Evolutionary conservation across 176 grass and related monocot genomes (phyloP).

Genomic region (Saccharum spontaneum): DNA sequence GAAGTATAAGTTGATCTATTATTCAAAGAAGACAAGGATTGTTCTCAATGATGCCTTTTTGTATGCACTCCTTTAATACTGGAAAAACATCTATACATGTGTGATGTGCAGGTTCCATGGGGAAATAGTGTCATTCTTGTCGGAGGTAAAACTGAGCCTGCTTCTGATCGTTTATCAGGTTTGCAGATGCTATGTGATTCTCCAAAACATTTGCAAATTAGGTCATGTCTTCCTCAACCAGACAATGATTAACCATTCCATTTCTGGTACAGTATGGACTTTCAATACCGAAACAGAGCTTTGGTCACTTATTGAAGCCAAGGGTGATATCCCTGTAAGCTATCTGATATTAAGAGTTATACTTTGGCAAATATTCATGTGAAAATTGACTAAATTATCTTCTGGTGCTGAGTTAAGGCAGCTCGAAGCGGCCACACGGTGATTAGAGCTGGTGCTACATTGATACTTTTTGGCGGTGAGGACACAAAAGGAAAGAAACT

Average conservation of each 20-base stretch:
- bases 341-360: conserved; percentile 4
- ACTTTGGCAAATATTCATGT: background rate
- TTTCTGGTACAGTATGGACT: conserved; percentile 71
- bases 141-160: conserved; percentile 89
- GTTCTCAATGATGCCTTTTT: background rate
- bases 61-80: background rate
- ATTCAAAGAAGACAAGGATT: background rate
- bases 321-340: conserved; percentile 95
- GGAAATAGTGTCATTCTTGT: conserved; percentile 80
- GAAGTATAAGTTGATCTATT: background rate
- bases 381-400: conserved; percentile 17
- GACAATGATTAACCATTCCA: conserved; percentile 31
- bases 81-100: conserved; percentile 14
- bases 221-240: background rate
- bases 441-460: conserved; percentile 71
- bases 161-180: conserved; percentile 79
- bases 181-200: conserved; percentile 24
- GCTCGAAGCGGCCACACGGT: conserved; percentile 83
- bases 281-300: conserved; percentile 78
- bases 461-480: conserved; percentile 96
- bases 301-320: conserved; percentile 86
- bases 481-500: conserved; percentile 87
- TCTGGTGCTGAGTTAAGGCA: conserved; percentile 50
- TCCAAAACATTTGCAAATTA: conserved; percentile 12
- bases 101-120: conserved; percentile 65